Percentiles rank a stretch among this genome's conserved stretches.
phyloP scores from a whole-genome alignment of 371 early-diverging fungal species.

The Circinella umbellata region DNA sequence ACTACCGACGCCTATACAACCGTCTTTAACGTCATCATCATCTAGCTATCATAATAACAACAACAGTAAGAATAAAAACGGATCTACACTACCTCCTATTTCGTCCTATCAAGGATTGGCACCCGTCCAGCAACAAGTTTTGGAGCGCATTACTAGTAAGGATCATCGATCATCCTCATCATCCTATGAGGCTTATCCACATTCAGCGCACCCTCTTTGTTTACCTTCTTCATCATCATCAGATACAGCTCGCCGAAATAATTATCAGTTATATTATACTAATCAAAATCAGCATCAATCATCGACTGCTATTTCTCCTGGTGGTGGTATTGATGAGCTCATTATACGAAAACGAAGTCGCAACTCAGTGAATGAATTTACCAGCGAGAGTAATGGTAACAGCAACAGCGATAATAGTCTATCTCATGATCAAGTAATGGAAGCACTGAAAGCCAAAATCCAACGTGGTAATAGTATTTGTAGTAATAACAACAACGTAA shows the following conservation, averaged over 20 bases:
- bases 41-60: neutral
- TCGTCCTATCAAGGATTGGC: conserved; percentile 19
- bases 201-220: conserved; percentile 48
- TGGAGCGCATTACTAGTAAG: conserved; percentile 40
- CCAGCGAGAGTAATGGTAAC: neutral
- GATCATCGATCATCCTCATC: conserved; percentile 14
- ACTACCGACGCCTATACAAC: neutral
- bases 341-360: neutral
- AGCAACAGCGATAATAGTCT: conserved; percentile 12
- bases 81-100: neutral
- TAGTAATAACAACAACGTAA: neutral
- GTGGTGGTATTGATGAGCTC: neutral
- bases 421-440: conserved; percentile 48
- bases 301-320: conserved; percentile 25
- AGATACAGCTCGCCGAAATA: conserved; percentile 17
- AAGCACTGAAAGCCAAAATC: conserved; percentile 53
- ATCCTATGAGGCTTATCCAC: conserved; percentile 31
- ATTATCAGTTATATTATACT: neutral
- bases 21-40: neutral
- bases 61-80: neutral
- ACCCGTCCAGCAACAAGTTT: conserved; percentile 40
- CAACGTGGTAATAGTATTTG: conserved; percentile 28
- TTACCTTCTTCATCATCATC: conserved; percentile 23
- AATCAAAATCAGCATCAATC: conserved; percentile 12
- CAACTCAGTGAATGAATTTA: neutral